Base-by-base conservation (phyloP, 257 asterid species). In the Solanum chiquidenum region DNA sequence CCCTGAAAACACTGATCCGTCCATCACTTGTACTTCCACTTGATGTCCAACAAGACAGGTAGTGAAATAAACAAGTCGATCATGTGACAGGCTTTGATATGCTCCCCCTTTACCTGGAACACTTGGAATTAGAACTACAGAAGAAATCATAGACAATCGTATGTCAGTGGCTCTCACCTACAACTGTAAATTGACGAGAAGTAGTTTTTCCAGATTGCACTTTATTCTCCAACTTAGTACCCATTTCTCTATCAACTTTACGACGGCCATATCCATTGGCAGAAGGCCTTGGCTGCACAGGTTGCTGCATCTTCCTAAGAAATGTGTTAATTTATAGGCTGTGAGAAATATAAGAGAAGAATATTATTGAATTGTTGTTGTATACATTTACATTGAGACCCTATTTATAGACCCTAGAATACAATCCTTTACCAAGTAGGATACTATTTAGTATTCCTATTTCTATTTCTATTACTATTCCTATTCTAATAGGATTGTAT, bases 21-120 rank as follows among this genome's bases (percentile, higher is more conserved):
- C 98, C 88, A 60, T 83, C 94, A 97, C 93, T 90, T 97, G 99
- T 91, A 95, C 98, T 92, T 97, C 99, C 86, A 97, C 99, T 87
- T 92, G 95, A 83, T 95, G 97, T 87, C 99, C 99, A 87, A 97
- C 91, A 90, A 97, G 98, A 91, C 98, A 93, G 71, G 98, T 87
- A 82, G 92, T 90, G 75, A 93, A 25, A 90, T 94, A 97, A 86
- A 93, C 86, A 69, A 94, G 90, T 5, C 97, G 96, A 80, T 97
- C 99, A 84, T 93, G 90, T 87, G 98, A 92, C 89, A 92, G 86
- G 84, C 95, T 91, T 84, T 92, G 95, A 86, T 64, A 85, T 52
- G 86, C 89, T 85, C 91, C 98, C 86, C 93, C 98, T 94, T 93
- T 91, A 84, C 95, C 98, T 93, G 88, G 86, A 90, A 89, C 80